A percentile compares a stretch with the other conserved stretches of the same genome.
These are phyloP conservation scores for Saccharomycopsis guyanensis DNA, from an alignment of 805 yeast genomes.

Conservation along the genomic window DNA sequence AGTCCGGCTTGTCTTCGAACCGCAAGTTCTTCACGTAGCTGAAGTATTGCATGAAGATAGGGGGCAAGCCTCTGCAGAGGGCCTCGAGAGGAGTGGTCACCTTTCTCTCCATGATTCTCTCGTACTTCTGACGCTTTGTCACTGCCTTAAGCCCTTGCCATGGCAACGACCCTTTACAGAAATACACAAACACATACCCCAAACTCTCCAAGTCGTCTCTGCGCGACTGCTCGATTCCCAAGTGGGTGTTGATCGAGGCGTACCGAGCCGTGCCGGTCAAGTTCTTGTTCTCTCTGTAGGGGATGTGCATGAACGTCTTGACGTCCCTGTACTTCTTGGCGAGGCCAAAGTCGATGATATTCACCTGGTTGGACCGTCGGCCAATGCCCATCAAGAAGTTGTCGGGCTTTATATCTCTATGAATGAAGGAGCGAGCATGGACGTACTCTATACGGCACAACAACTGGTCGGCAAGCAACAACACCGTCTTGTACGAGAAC, in stretches of 20 bases:
- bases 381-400: constrained; percentile 84
- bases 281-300: constrained; percentile 92
- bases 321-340: constrained; percentile 94
- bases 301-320: constrained; percentile 87
- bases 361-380: constrained; percentile 88
- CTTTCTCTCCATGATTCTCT: constrained; percentile 91
- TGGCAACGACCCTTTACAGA: constrained; percentile 91
- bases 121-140: constrained; percentile 94
- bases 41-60: constrained; percentile 81
- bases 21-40: constrained; percentile 83
- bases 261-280: constrained; percentile 97
- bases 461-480: constrained; percentile 88
- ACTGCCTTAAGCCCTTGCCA: constrained; percentile 99
- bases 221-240: constrained; percentile 95
- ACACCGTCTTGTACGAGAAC: constrained; percentile 87
- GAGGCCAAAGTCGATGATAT: constrained; percentile 89
- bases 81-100: constrained; percentile 82
- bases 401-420: constrained; percentile 76
- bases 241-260: constrained; percentile 90
- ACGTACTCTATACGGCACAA: constrained; percentile 90
- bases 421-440: constrained; percentile 89
- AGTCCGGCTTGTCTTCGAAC: constrained; percentile 96
- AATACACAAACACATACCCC: constrained; percentile 90
- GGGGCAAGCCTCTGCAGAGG: constrained; percentile 86
- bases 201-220: constrained; percentile 93